Base-by-base conservation (phyloP, 371 early-diverging fungal species). In the Apophysomyces trapeziformis region DNA sequence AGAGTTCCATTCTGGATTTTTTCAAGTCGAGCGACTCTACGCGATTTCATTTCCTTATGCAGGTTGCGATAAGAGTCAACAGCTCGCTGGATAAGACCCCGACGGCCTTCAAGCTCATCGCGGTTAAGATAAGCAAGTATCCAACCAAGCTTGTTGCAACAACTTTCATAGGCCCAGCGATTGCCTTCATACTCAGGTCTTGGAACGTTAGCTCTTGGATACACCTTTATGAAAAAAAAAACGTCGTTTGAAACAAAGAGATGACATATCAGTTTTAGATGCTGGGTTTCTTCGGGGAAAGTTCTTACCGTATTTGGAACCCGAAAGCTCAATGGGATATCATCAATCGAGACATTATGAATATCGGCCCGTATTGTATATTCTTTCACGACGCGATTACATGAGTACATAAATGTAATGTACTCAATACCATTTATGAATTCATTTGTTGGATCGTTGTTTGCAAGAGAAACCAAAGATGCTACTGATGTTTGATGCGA, bases 121-220 rank as follows among this genome's bases (percentile, higher is more conserved):
- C 85, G 88, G 72, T 96, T 97, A 7, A 94, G 77, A 63, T 85
- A 92, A 37, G 91, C 84, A 60, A 97, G 87, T 63, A 90, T 85
- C 95, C 96, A 97, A 1, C 95, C 96, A 6, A 95, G 76, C 32
- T 72, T 73, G 65, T 97, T 97, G 69, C 93, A 94, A 54, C 88
- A 88, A 11, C 90, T 95, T 69, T 97, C 97, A 70, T 96, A 97
- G 32, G 86, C 80, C 95, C 95, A 96, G 21, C 97, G 82, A 73
- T 95, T 94, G 38, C 97, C 97, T 32, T 78, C 78, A 63, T 96
- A 96, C 46, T 84, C 75, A 21, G 86, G 78, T 26, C 69, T 67
- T 2, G 81, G 71, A 38, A 87, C 84, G 74, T 89, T 86, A 18
- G 95, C 96, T 38, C 94, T 77, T 5, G 95, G 95, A 72, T 96